Conservation (phyloP, 257 asterid species). For the Misopates orontium region DNA sequence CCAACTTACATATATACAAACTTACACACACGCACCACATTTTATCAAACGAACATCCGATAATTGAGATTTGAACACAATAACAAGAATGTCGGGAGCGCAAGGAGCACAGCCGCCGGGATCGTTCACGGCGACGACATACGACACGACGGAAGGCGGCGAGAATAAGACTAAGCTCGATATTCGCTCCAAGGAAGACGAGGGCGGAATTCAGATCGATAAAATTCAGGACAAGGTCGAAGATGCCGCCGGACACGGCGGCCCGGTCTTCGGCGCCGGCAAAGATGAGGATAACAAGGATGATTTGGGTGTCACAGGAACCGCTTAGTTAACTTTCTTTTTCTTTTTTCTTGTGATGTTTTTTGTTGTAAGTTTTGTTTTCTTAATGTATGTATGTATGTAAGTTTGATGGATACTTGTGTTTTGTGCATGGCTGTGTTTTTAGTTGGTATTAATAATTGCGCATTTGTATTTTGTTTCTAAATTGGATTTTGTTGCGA, state of each 20-base stretch:
- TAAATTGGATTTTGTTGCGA: too few relatives aligned
- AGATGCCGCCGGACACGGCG: conserved; percentile 80
- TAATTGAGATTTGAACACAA: too few relatives aligned
- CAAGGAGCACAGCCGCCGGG: conserved; percentile 93
- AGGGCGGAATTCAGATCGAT: conserved; percentile 64
- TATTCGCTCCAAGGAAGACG: conserved; percentile 73
- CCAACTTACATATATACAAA: too few relatives aligned
- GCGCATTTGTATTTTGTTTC: too few relatives aligned
- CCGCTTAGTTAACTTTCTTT: conserved; percentile 32
- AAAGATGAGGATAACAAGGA: conserved; percentile 50
- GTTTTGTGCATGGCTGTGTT: too few relatives aligned
- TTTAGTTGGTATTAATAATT: too few relatives aligned
- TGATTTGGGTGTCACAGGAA: conserved; percentile 80
- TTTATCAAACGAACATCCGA: too few relatives aligned
- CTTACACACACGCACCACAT: too few relatives aligned
- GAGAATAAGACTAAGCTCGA: conserved; percentile 63
- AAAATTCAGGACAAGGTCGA: conserved; percentile 74
- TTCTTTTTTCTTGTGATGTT: not conserved
- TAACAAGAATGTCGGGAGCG: conserved; percentile 72
- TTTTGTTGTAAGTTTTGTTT: not conserved
- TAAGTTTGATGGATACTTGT: not conserved
- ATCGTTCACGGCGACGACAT: conserved; percentile 63
- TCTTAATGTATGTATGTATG: not conserved
- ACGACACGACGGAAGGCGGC: conserved; percentile 64
- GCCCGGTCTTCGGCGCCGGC: conserved; percentile 79